Conservation (phyloP, 495 filamentous ascomycete species). For the Trichoderma erinaceum region DNA sequence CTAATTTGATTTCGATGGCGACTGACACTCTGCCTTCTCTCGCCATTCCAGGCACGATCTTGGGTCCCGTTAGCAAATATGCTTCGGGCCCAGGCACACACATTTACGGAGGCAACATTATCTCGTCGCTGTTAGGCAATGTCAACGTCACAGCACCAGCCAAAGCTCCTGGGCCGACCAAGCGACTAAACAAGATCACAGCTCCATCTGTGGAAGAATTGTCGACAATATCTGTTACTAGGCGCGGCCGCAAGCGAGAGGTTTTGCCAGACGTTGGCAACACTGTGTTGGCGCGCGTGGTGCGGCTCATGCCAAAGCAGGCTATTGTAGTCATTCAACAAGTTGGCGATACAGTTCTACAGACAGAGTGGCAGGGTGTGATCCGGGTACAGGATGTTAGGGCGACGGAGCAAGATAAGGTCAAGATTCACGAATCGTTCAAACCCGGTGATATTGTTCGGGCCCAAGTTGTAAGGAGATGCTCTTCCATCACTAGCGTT, state of each 20-base stretch:
- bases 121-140: conserved; percentile 64
- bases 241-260: conserved; percentile 48
- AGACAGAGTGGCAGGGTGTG: conserved; percentile 56
- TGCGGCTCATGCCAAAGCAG: conserved; percentile 74
- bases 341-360: conserved; percentile 57
- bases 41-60: conserved; percentile 67
- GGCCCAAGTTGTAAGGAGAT: conserved; percentile 65
- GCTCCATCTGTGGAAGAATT: conserved; percentile 23
- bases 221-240: conserved; percentile 36
- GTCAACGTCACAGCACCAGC: conserved; percentile 46
- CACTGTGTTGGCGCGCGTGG: conserved; percentile 75
- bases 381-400: conserved; percentile 82
- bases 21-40: conserved; percentile 22
- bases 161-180: conserved; percentile 43
- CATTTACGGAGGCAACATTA: conserved; percentile 61
- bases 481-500: not conserved
- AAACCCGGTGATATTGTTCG: conserved; percentile 89
- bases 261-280: conserved; percentile 75
- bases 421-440: conserved; percentile 86
- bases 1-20: conserved; percentile 12
- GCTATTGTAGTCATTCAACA: conserved; percentile 77
- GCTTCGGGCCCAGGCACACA: conserved; percentile 75
- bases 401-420: conserved; percentile 90
- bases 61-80: conserved; percentile 61
- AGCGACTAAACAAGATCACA: conserved; percentile 50